Evolutionary conservation across 306 rosid genomes (phyloP).

Genomic region (Dryas alaskensis): DNA sequence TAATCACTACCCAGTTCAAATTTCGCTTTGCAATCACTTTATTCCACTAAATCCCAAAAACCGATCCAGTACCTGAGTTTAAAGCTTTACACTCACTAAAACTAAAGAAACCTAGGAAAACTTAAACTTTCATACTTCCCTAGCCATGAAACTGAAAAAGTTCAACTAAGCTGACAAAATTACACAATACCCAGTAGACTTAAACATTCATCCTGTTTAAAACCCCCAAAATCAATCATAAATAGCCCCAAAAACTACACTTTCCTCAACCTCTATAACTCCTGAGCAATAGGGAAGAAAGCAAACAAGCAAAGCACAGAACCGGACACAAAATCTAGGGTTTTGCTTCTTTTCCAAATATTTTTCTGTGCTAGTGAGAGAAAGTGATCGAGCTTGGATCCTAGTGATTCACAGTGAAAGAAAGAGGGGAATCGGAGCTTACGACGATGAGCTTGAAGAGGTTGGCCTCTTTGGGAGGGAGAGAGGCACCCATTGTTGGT

Average conservation of each 20-base stretch:
- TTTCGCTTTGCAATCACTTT: not conserved
- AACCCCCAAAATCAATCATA: slow-evolving; percentile 6
- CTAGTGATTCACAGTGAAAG: slow-evolving; percentile 10
- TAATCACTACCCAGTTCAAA: slow-evolving; percentile 1
- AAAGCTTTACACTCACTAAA: not conserved
- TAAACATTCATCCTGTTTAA: not conserved
- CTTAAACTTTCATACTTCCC: not conserved
- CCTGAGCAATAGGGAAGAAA: slow-evolving; percentile 1
- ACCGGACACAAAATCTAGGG: slow-evolving; percentile 9
- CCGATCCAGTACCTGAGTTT: not conserved
- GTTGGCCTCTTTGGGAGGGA: slow-evolving; percentile 88
- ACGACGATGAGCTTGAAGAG: slow-evolving; percentile 99
- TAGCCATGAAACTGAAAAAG: not conserved
- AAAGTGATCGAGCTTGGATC: slow-evolving; percentile 32
- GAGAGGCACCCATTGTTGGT: slow-evolving; percentile 83
- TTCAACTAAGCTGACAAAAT: slow-evolving; percentile 8
- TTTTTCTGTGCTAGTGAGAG: not conserved
- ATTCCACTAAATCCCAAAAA: not conserved
- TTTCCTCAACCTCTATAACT: not conserved
- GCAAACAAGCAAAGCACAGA: slow-evolving; percentile 7
- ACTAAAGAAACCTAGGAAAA: not conserved
- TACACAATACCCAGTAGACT: slow-evolving; percentile 1
- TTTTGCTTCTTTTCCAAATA: slow-evolving; percentile 4
- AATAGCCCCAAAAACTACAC: slow-evolving; percentile 3
- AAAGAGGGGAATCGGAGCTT: slow-evolving; percentile 45